Evolutionary conservation across 83 land plant genomes (phyloP).

Genomic region (Larix sibirica): DNA sequence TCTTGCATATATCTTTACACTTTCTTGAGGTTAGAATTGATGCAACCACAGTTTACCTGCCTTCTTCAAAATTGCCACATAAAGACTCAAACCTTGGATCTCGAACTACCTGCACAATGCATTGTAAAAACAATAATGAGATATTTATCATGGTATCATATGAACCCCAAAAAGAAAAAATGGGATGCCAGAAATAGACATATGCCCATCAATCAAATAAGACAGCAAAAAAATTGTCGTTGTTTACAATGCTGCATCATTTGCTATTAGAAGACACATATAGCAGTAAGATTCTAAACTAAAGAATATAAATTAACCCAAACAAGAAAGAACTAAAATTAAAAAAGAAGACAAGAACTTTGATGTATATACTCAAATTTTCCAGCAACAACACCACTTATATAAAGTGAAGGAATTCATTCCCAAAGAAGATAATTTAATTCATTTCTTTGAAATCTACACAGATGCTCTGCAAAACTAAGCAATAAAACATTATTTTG

Average conservation of each 20-base stretch:
- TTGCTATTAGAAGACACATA: not conserved
- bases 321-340: not conserved
- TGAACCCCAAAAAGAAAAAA: not conserved
- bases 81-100: constrained; percentile 19
- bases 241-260: not conserved
- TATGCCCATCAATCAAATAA: not conserved
- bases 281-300: not conserved
- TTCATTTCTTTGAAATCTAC: not conserved
- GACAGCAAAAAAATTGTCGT: not conserved
- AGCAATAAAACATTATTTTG: not conserved
- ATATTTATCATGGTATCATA: not conserved
- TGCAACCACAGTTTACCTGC: not conserved
- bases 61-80: constrained; percentile 10
- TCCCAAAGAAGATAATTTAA: not conserved
- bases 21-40: not conserved
- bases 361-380: not conserved
- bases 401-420: not conserved
- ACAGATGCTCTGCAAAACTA: not conserved
- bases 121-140: not conserved
- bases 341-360: not conserved
- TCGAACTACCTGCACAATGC: constrained; percentile 10
- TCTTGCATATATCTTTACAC: not conserved
- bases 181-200: not conserved
- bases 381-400: not conserved
- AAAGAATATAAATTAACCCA: not conserved